These are phyloP conservation scores for Populus hybrid DNA, from an alignment of 441 rosid genomes.

Conservation along the genomic window DNA sequence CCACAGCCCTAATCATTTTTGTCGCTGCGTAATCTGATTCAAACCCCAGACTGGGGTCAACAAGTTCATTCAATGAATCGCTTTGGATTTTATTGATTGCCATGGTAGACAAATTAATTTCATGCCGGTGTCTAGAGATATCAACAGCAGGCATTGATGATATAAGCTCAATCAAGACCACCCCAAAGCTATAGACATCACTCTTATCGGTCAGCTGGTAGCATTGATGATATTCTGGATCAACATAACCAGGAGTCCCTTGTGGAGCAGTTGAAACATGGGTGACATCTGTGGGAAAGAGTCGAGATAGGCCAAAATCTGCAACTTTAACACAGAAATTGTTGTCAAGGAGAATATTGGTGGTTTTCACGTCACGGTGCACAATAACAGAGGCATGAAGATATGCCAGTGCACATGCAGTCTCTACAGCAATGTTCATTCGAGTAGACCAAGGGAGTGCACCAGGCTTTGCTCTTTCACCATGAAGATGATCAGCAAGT, in stretches of 20 bases:
- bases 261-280: conserved; percentile 95
- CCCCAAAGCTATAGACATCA: conserved; percentile 96
- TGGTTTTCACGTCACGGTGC: conserved; percentile 86
- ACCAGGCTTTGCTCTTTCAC: conserved; percentile 53
- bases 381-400: conserved; percentile 73
- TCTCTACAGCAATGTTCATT: conserved; percentile 71
- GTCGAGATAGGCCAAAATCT: conserved; percentile 81
- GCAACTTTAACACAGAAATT: conserved; percentile 67
- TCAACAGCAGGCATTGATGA: conserved; percentile 94
- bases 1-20: conserved; percentile 54
- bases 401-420: conserved; percentile 70
- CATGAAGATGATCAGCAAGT: conserved; percentile 80
- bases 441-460: conserved; percentile 62
- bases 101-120: conserved; percentile 75
- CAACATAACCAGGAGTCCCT: conserved; percentile 93
- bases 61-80: conserved; percentile 51
- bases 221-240: conserved; percentile 84
- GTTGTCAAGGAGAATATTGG: conserved; percentile 69
- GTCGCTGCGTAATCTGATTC: conserved; percentile 49
- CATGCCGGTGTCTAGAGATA: conserved; percentile 65
- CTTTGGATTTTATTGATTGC: conserved; percentile 74
- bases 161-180: conserved; percentile 77
- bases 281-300: conserved; percentile 54
- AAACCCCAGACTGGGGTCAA: conserved; percentile 63
- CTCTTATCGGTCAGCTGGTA: conserved; percentile 86